Conservation (phyloP, 192 early-diverging fungal species). For the Phlyctochytrium arcticum region DNA sequence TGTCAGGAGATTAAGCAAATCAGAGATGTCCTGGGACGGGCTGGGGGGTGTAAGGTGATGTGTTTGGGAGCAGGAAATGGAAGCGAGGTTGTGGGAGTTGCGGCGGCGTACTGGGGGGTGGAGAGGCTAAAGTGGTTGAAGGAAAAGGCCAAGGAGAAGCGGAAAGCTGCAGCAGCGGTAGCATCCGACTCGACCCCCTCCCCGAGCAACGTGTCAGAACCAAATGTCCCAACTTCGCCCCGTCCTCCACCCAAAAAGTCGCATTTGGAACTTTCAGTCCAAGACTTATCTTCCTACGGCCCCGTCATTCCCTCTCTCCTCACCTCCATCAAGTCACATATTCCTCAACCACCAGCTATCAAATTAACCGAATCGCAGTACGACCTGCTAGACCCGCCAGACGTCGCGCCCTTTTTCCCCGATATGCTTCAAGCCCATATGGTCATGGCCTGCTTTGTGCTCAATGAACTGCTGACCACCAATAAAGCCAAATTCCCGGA, state of each 20-base stretch:
- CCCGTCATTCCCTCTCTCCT: constrained; percentile 14
- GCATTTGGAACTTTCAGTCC: constrained; percentile 3
- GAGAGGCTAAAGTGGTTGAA: no score
- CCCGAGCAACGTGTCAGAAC: no score
- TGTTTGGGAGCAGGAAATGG: constrained; percentile 82
- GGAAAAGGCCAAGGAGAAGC: not conserved
- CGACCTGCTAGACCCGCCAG: constrained; percentile 22
- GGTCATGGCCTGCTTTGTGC: constrained; percentile 85
- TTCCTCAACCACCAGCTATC: not conserved
- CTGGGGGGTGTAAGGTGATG: constrained; percentile 43
- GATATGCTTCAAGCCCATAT: constrained; percentile 54
- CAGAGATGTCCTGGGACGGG: constrained; percentile 38
- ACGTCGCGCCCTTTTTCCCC: not conserved
- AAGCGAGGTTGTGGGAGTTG: constrained; percentile 77
- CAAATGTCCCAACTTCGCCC: no score
- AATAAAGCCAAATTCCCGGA: constrained; percentile 71
- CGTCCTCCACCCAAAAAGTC: no score
- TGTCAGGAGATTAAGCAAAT: constrained; percentile 52
- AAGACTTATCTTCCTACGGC: constrained; percentile 37
- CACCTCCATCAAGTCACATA: constrained; percentile 1
- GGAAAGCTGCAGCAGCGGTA: not conserved
- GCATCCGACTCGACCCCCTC: no score
- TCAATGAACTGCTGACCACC: constrained; percentile 84
- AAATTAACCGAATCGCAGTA: not conserved
- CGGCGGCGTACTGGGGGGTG: constrained; percentile 54